These are phyloP conservation scores for Backusella luteola DNA, from an alignment of 192 early-diverging fungal genomes.

Conservation along the genomic window DNA sequence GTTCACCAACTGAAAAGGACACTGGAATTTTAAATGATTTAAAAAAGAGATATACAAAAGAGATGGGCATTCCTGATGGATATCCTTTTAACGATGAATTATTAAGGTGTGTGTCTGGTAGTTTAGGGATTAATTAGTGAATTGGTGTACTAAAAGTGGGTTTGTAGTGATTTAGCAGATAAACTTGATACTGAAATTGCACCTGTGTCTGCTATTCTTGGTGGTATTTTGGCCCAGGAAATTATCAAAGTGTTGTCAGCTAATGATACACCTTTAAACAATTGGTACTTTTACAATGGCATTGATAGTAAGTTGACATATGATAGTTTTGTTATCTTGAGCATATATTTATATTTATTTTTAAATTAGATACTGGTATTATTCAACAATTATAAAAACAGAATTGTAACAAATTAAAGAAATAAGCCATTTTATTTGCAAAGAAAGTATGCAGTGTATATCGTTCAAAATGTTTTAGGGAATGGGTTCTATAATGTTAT, in stretches of 20 bases:
- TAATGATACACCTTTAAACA: slow-evolving; percentile 82
- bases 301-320: slow-evolving; percentile 44
- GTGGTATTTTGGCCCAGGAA: slow-evolving; percentile 88
- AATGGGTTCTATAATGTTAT: background rate
- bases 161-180: background rate
- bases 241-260: slow-evolving; percentile 81
- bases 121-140: background rate
- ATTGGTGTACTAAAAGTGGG: background rate
- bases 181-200: slow-evolving; percentile 59
- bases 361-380: background rate
- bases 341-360: background rate
- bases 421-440: background rate
- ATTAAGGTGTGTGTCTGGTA: background rate
- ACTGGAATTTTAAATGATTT: slow-evolving; percentile 33
- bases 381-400: background rate
- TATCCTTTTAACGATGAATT: slow-evolving; percentile 6
- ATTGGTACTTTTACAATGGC: slow-evolving; percentile 79
- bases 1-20: slow-evolving; percentile 39
- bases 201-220: slow-evolving; percentile 82
- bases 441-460: background rate
- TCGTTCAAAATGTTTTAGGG: background rate
- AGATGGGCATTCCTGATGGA: slow-evolving; percentile 8
- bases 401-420: background rate
- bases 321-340: background rate
- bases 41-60: slow-evolving; percentile 21